Conservation (phyloP, 108 stramenopile genomes). For the Skeletonema tropicum region DNA sequence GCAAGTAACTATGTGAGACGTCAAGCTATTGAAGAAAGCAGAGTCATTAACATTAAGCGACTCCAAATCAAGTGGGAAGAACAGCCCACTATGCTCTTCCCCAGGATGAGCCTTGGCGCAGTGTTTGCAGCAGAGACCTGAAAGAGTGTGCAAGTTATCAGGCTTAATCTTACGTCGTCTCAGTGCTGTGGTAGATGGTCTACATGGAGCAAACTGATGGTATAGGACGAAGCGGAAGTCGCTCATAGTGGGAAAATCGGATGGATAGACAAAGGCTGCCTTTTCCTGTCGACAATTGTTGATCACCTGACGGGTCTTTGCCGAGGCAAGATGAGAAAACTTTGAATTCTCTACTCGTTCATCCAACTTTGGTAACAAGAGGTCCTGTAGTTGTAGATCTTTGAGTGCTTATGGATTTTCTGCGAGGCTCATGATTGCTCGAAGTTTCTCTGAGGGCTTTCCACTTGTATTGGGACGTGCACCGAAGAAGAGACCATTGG, state of each 20-base stretch:
- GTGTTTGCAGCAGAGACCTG: conserved; percentile 10
- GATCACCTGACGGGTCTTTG: conserved; percentile 12
- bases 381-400: not conserved
- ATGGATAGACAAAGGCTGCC: conserved; percentile 7
- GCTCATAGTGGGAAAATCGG: conserved; percentile 12
- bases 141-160: not conserved
- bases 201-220: conserved; percentile 12
- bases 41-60: conserved; percentile 6
- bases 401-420: not conserved
- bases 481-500: conserved; percentile 22
- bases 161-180: not conserved
- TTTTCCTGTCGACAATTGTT: conserved; percentile 1
- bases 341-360: conserved; percentile 1
- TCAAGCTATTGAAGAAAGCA: conserved; percentile 10
- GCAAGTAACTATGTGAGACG: conserved; percentile 1
- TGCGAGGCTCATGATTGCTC: conserved; percentile 4
- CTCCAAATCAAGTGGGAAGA: conserved; percentile 1
- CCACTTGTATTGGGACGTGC: conserved; percentile 8
- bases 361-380: conserved; percentile 1
- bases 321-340: conserved; percentile 9
- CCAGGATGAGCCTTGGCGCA: not conserved
- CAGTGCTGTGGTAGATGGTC: not conserved
- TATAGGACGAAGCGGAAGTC: conserved; percentile 15
- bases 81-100: not conserved
- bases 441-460: conserved; percentile 12